Percentiles rank a stretch among this genome's conserved stretches.
These are phyloP conservation scores for Fusarium palustre DNA, from an alignment of 2,329 filamentous ascomycete species.

Conservation along the genomic window DNA sequence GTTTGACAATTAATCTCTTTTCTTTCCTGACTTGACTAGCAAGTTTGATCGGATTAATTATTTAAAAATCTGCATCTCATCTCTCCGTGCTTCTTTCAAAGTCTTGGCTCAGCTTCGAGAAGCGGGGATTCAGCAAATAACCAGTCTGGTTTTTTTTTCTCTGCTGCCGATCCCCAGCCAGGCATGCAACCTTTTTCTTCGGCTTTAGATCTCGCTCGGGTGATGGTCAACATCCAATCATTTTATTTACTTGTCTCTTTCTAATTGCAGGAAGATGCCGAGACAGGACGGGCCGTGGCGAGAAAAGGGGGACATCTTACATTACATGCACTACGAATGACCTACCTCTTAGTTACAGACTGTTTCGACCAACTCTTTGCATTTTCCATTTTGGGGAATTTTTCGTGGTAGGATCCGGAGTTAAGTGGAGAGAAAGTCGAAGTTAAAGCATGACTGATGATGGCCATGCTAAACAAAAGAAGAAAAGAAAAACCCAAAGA, in stretches of 20 bases:
- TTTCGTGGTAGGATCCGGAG: constrained; percentile 16
- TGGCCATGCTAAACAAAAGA: neutral
- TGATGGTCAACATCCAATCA: constrained; percentile 8
- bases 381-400: constrained; percentile 3
- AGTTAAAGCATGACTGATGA: constrained; percentile 10
- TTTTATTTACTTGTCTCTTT: constrained; percentile 17
- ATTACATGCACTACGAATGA: neutral
- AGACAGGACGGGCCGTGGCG: constrained; percentile 38
- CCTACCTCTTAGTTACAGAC: neutral
- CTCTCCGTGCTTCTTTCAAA: constrained; percentile 5
- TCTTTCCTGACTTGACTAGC: neutral
- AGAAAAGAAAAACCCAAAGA: neutral
- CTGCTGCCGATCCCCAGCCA: constrained; percentile 28
- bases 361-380: neutral
- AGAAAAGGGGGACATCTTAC: constrained; percentile 7
- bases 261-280: constrained; percentile 26
- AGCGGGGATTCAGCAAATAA: constrained; percentile 26
- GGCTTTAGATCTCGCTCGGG: constrained; percentile 16
- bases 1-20: neutral
- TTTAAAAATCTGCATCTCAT: constrained; percentile 12
- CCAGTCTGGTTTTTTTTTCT: constrained; percentile 11
- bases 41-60: neutral
- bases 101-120: constrained; percentile 41
- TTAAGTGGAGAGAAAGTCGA: constrained; percentile 6
- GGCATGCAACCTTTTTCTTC: constrained; percentile 30